These are phyloP conservation scores for Suaeda aralocaspica DNA, from an alignment of 148 eudicot genomes.

Conservation along the genomic window DNA sequence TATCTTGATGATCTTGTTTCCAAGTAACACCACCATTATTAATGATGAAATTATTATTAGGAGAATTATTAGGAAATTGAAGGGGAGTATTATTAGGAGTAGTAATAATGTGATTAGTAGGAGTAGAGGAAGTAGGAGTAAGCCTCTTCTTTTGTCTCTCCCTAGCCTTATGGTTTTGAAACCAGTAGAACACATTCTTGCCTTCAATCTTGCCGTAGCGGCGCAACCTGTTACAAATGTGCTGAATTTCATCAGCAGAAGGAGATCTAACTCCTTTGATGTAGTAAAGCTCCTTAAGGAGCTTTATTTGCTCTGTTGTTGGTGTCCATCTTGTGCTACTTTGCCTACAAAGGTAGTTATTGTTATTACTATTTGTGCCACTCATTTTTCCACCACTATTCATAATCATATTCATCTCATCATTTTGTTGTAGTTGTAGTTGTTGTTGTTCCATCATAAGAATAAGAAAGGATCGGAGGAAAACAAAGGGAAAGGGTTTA, in stretches of 20 bases:
- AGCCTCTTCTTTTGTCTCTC: constrained; percentile 94
- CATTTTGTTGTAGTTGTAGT: constrained; percentile 17
- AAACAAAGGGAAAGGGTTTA: neutral
- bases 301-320: constrained; percentile 87
- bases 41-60: constrained; percentile 3
- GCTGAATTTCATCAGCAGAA: constrained; percentile 81
- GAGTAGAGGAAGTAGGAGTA: constrained; percentile 20
- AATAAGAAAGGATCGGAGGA: neutral
- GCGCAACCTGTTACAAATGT: constrained; percentile 73
- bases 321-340: constrained; percentile 89
- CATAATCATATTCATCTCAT: constrained; percentile 12
- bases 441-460: constrained; percentile 35
- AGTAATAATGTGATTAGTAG: constrained; percentile 10
- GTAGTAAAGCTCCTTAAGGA: constrained; percentile 92
- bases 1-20: constrained; percentile 31
- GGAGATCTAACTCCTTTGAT: constrained; percentile 89
- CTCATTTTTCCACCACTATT: constrained; percentile 25
- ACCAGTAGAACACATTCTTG: constrained; percentile 97
- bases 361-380: neutral
- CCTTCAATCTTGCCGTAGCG: constrained; percentile 98
- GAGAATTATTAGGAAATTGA: neutral
- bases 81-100: constrained; percentile 3
- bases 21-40: constrained; percentile 20
- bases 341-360: constrained; percentile 57
- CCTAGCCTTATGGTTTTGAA: constrained; percentile 94